Percentiles rank a stretch among this genome's conserved stretches.
These are phyloP conservation scores for Furcasterigmium sp. DNA, from an alignment of 2,329 filamentous ascomycete species.

Conservation along the genomic window DNA sequence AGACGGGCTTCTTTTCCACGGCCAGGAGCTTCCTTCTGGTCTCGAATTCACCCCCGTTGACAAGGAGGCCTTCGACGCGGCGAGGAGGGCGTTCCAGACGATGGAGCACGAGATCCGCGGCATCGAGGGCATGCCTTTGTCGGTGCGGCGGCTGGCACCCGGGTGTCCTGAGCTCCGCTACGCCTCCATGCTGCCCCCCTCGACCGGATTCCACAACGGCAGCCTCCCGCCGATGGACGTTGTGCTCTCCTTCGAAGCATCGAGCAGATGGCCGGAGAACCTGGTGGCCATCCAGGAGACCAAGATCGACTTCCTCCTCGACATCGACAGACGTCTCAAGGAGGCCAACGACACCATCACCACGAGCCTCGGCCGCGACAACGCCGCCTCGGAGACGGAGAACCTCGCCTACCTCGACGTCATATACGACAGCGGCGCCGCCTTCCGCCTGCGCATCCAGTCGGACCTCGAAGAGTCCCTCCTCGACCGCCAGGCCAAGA, in stretches of 20 bases:
- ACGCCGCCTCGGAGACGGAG: constrained; percentile 59
- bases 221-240: constrained; percentile 62
- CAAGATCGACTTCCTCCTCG: constrained; percentile 83
- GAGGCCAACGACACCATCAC: constrained; percentile 54
- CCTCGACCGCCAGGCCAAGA: constrained; percentile 71
- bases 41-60: constrained; percentile 42
- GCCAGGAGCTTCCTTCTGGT: constrained; percentile 43
- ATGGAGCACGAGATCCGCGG: constrained; percentile 73
- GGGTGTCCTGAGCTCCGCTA: constrained; percentile 70
- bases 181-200: constrained; percentile 55
- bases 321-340: constrained; percentile 66
- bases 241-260: constrained; percentile 87
- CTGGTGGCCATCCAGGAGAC: constrained; percentile 86
- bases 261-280: constrained; percentile 89
- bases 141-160: constrained; percentile 73
- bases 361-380: constrained; percentile 76
- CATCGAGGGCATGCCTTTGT: constrained; percentile 81
- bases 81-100: constrained; percentile 63
- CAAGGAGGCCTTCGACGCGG: constrained; percentile 58
- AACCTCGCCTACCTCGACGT: constrained; percentile 84
- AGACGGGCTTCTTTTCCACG: constrained; percentile 46
- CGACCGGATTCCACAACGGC: constrained; percentile 37
- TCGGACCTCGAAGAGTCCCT: constrained; percentile 82
- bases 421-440: constrained; percentile 62
- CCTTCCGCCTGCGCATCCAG: constrained; percentile 82